A percentile compares a stretch with the other conserved stretches of the same genome.
Conservation (phyloP, 1,139 yeast genomes). For the Pichia inconspicua region DNA sequence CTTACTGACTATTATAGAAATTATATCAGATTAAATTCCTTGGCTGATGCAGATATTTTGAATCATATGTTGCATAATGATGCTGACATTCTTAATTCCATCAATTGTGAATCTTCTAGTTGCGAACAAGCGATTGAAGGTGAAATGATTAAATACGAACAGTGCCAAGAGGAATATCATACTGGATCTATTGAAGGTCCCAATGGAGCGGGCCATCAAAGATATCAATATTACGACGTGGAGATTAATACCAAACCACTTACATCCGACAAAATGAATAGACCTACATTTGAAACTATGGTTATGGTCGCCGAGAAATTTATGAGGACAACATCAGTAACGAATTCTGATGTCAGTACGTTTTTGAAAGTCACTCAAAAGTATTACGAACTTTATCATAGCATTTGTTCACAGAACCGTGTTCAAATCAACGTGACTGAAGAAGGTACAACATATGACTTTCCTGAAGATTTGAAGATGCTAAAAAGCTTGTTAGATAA, state of each 20-base stretch:
- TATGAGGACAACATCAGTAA: slow-evolving; percentile 1
- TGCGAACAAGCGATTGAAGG: slow-evolving; percentile 65
- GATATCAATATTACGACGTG: slow-evolving; percentile 40
- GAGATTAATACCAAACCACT: slow-evolving; percentile 21
- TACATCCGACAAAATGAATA: slow-evolving; percentile 4
- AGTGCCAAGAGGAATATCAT: slow-evolving; percentile 79
- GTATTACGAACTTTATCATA: slow-evolving; percentile 1
- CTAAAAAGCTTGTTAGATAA: too few relatives aligned
- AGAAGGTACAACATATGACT: neutral
- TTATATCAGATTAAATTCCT: slow-evolving; percentile 3
- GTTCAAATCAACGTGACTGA: neutral
- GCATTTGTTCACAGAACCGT: neutral
- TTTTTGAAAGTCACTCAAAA: slow-evolving; percentile 4
- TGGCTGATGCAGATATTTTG: slow-evolving; percentile 6
- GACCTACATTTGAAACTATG: slow-evolving; percentile 5
- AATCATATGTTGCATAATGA: slow-evolving; percentile 7
- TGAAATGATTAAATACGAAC: slow-evolving; percentile 70
- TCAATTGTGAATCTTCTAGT: slow-evolving; percentile 43
- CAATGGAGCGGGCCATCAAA: slow-evolving; percentile 26
- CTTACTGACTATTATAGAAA: slow-evolving; percentile 6
- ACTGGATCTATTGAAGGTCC: slow-evolving; percentile 29
- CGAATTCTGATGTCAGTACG: slow-evolving; percentile 1
- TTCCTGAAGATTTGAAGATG: neutral
- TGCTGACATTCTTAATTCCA: slow-evolving; percentile 6
- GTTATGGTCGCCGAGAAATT: slow-evolving; percentile 1